Percentiles rank a stretch among this genome's conserved stretches.
Conservation (phyloP, 2,329 filamentous ascomycete genomes). For the Anisogramma anomala region DNA sequence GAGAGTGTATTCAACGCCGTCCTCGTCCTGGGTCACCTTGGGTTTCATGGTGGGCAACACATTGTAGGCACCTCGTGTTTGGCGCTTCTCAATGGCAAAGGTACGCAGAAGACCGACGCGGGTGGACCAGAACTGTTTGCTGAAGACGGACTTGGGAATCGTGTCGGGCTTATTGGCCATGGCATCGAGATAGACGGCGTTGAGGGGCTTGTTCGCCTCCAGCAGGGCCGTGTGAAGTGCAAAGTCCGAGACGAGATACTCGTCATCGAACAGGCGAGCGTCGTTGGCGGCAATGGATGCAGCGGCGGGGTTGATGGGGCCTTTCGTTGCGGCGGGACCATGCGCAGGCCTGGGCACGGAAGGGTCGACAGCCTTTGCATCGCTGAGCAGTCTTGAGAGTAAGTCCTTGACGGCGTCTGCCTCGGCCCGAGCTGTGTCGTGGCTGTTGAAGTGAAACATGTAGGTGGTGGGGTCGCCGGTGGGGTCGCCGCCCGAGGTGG, state of each 20-base stretch:
- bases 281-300: slow-evolving; percentile 70
- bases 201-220: slow-evolving; percentile 62
- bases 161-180: slow-evolving; percentile 72
- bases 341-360: slow-evolving; percentile 37
- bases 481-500: slow-evolving; percentile 35
- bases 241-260: slow-evolving; percentile 62
- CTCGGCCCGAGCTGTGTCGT: slow-evolving; percentile 63
- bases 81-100: slow-evolving; percentile 77
- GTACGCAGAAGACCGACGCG: slow-evolving; percentile 75
- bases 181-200: slow-evolving; percentile 79
- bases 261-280: slow-evolving; percentile 69
- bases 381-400: slow-evolving; percentile 65
- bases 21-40: slow-evolving; percentile 47
- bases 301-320: slow-evolving; percentile 43
- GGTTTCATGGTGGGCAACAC: slow-evolving; percentile 84
- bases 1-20: slow-evolving; percentile 62
- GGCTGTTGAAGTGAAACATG: slow-evolving; percentile 81
- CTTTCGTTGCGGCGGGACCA: slow-evolving; percentile 20
- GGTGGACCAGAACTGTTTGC: slow-evolving; percentile 88
- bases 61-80: slow-evolving; percentile 85
- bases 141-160: slow-evolving; percentile 70
- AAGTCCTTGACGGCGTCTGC: slow-evolving; percentile 76
- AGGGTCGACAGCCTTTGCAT: slow-evolving; percentile 47
- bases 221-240: slow-evolving; percentile 80
- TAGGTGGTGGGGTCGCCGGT: slow-evolving; percentile 53